Base-by-base conservation (phyloP, 139 green algal genomes). In the Chlorella vulgaris region DNA sequence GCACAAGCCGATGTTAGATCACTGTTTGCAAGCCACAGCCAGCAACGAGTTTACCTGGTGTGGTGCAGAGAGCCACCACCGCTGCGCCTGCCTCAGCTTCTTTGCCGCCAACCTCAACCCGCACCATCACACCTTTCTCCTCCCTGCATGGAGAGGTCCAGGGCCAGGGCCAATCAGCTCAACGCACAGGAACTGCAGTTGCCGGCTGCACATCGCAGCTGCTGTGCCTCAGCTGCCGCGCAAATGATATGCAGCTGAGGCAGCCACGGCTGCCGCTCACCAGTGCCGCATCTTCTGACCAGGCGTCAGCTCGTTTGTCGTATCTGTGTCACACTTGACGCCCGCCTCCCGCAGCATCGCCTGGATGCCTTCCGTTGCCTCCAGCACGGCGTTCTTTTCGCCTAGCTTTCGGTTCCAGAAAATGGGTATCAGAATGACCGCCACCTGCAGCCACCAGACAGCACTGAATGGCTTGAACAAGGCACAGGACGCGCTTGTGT, bases 211-310 rank as follows among this genome's bases (percentile, higher is more conserved):
- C n/a, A n/a, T n/a, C n/a, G n/a, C n/a, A n/a, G n/a, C n/a, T n/a
- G n/a, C n/a, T n/a, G n/a, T n/a, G n/a, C n/a, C n/a, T n/a, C n/a
- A n/a, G n/a, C n/a, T n/a, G n/a, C n/a, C n/a, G n/a, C n/a, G n/a
- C n/a, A n/a, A 43, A 22, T 51, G 31, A 21, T 31, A 36, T 21
- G 15, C 1, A 10, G 18, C n/a, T 29, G 36, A 36, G 15, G 29
- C 67, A 53, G 24, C 22, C 6, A 7, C 18, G 36, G 19, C 69
- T 4, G 15, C 24, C 10, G 18, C 86, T 29, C 74, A 90, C 89
- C 90, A 93, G 84, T 85, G 81, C 28, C 85, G 86, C 74, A 89
- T 90, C 84, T 93, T 93, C 61, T 93, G 88, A 0, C 90, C 90
- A 0, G 90, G 89, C 3, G 89, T 93, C 61, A 88, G 84, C 62